These are phyloP conservation scores for Nakazawaea holstii DNA, from an alignment of 805 yeast genomes.

Conservation along the genomic window DNA sequence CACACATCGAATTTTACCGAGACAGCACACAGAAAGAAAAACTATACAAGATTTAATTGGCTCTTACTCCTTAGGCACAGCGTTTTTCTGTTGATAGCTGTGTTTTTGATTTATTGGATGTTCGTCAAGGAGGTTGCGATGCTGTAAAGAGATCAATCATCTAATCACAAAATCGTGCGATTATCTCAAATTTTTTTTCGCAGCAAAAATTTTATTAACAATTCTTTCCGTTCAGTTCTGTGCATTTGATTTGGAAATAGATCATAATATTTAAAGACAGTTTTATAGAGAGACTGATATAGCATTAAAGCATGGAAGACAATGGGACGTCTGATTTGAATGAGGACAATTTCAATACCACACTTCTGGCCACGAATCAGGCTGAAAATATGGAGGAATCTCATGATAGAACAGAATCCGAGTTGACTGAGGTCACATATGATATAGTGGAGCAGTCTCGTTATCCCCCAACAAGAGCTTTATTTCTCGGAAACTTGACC, in stretches of 20 bases:
- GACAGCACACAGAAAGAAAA: background rate
- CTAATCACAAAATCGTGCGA: background rate
- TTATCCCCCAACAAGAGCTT: slow-evolving; percentile 35
- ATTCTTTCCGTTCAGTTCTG: background rate
- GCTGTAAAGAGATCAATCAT: slow-evolving; percentile 6
- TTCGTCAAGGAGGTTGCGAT: slow-evolving; percentile 15
- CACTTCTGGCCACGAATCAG: too few species aligned
- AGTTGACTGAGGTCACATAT: slow-evolving; percentile 24
- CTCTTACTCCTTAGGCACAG: background rate
- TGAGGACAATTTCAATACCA: too few species aligned
- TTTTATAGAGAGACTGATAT: too few species aligned
- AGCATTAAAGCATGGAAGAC: too few species aligned
- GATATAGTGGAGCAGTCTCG: slow-evolving; percentile 25
- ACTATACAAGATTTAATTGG: slow-evolving; percentile 3
- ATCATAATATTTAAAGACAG: too few species aligned
- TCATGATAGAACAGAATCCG: too few species aligned
- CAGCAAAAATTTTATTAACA: background rate
- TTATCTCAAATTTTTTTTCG: background rate
- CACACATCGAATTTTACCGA: slow-evolving; percentile 5
- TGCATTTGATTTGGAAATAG: too few species aligned
- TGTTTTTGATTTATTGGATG: slow-evolving; percentile 3
- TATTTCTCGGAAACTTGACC: slow-evolving; percentile 37
- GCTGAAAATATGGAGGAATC: too few species aligned
- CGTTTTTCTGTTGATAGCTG: background rate
- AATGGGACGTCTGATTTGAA: too few species aligned